phyloP scores from a whole-genome alignment of 805 yeast genomes.

The Saccharomycopsis amapae region DNA sequence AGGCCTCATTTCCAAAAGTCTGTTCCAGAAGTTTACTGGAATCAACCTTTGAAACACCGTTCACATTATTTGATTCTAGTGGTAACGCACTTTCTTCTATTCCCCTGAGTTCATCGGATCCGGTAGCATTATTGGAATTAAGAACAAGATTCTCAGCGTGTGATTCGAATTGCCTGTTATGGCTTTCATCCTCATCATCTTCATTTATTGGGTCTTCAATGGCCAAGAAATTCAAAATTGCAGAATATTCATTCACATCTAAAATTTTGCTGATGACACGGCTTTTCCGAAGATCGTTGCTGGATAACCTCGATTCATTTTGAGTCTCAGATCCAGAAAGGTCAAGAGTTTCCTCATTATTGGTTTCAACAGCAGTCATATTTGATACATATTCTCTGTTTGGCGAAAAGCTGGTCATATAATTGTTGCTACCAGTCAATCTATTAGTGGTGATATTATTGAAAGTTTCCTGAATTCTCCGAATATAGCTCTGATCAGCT shows the following conservation, averaged over 20 bases:
- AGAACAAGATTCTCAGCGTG: not conserved
- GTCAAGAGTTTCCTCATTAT: too few species aligned
- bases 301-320: too few species aligned
- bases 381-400: too few species aligned
- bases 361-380: too few species aligned
- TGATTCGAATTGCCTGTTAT: not conserved
- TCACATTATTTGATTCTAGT: not conserved
- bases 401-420: too few species aligned
- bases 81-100: too few species aligned
- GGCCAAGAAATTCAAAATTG: conserved; percentile 16
- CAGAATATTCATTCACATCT: conserved; percentile 19
- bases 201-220: conserved; percentile 6
- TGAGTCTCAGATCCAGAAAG: too few species aligned
- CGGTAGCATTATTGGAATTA: too few species aligned
- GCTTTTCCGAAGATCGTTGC: conserved; percentile 11
- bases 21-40: too few species aligned
- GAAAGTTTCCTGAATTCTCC: conserved; percentile 14
- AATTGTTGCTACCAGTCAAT: not conserved
- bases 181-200: not conserved
- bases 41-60: not conserved
- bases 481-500: not conserved
- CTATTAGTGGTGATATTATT: conserved; percentile 14
- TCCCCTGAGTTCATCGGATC: too few species aligned
- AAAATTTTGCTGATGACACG: conserved; percentile 16
- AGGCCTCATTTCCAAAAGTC: too few species aligned